Evolutionary conservation across 1,284 basidiomycete genomes (phyloP), one percentile per base, ranked within the genome.

Genomic region (Apiotrichum gamsii): DNA sequence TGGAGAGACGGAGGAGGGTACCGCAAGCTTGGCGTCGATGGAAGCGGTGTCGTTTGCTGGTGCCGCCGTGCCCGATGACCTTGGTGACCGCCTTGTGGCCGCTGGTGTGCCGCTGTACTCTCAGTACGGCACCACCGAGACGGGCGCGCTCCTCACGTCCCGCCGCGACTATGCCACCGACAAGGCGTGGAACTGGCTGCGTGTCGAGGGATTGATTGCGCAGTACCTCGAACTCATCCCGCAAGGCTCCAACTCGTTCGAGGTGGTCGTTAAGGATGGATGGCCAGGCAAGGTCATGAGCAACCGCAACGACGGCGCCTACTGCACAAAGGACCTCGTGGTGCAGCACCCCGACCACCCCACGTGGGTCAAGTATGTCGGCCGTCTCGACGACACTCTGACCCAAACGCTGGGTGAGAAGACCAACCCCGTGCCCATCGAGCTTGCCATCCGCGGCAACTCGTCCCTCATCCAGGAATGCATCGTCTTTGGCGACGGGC

Each of bases 111-210:
- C 74, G 18, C 72, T 84, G 6, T 74, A 80, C 21, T 77, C 78
- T 11, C 72, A 77, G 30, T 80, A 79, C 56, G 81, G 82, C 3
- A 74, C 75, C 43, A 77, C 71, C 1, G 65, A 67, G 45, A 68
- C 65, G 9, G 69, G 69, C 28, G 61, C 62, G 3, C 53, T 64
- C 66, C 72, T 61, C 64, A 76, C 49, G 62, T 82, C 49, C 69
- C 80, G 74, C 75, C 77, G 57, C 34, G 81, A 78, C 52, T 65
- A 52, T 43, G 62, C 58, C 1, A 65, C 51, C 5, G 82, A 84
- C 70, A 79, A 78, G 54, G 75, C 65, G 18, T 84, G 82, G 82
- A 80, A 80, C 57, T 82, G 77, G 73, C 66, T 82, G 8, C 68
- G 76, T 36, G 65, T 69, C 20, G 63, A 59, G 60, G 78, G 47